Evolutionary conservation across 495 filamentous ascomycete species (phyloP).

Genomic region (Penicillium bialowiezense): DNA sequence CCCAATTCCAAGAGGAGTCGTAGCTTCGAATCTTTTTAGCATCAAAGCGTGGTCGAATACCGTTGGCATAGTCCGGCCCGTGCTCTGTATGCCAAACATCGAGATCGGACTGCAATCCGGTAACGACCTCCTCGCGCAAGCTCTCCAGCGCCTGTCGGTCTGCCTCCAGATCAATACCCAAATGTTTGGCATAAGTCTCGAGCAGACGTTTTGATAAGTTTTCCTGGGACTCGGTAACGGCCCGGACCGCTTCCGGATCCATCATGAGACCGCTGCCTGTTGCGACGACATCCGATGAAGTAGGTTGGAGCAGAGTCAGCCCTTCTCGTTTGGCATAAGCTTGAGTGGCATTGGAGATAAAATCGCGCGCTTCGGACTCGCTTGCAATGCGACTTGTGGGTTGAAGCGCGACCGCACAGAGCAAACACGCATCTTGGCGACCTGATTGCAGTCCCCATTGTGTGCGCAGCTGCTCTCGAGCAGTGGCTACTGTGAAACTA

Average conservation of each 20-base stretch:
- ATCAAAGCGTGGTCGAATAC: constrained; percentile 1
- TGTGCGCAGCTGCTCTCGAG: not conserved
- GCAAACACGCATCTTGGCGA: not conserved
- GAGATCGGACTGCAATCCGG: not conserved
- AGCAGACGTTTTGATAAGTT: not conserved
- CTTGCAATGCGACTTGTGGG: not conserved
- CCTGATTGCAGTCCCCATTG: not conserved
- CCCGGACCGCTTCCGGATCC: not conserved
- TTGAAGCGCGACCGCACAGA: not conserved
- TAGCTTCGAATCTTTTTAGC: not conserved
- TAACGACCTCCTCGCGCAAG: not conserved
- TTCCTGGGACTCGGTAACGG: not conserved
- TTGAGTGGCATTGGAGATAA: constrained; percentile 2
- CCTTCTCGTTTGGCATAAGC: not conserved
- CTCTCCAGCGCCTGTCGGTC: not conserved
- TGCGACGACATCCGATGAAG: not conserved
- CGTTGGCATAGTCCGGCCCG: not conserved
- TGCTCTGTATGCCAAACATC: not conserved
- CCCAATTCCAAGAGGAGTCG: not conserved
- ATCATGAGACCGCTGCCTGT: not conserved
- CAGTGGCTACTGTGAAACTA: not conserved
- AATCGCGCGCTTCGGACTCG: constrained; percentile 1
- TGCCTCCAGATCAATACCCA: not conserved
- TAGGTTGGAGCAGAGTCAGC: not conserved
- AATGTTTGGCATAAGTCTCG: not conserved